Evolutionary conservation across 2,329 filamentous ascomycete genomes (phyloP), one percentile per base, ranked within the genome.

Genomic region (Blastomyces gilchristii): DNA sequence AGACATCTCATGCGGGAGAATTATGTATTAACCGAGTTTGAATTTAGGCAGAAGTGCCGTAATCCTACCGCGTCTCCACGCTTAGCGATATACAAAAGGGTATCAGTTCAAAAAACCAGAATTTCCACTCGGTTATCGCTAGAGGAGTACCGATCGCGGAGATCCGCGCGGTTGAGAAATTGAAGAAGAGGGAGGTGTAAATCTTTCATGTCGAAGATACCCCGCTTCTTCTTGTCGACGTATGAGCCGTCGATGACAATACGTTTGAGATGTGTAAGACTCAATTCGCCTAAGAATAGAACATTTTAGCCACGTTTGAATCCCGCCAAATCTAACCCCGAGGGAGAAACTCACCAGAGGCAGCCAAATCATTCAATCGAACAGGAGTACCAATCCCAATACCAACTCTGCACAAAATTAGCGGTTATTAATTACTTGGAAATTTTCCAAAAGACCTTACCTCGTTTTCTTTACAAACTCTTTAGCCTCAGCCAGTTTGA

Each of bases 151-250:
- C 86, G 82, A 60, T 85, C 85, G 74, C 86, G 87, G 68, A 97
- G 82, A 69, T 90, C 86, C 18, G 84, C 78, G 62, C 85, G 81
- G 43, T 87, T 83, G 60, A 99, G 78, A 72, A 96, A 85, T 65
- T 85, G 83, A 56, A 90, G 83, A 58, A 97, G 81, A 7, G 91
- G 90, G 70, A 91, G 81, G 78, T 92, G 87, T 0, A 90, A 90
- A 65, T 99, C 94, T 75, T 89, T 91, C 90, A 97, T 97, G 72
- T 97, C 94, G 74, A 96, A 85, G 67, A 99, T 85, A 0, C 91
- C 91, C 57, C 92, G 83, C 80, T 96, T 96, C 82, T 99, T 99
- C 75, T 89, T 85, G 76, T 99, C 93, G 67, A 97, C 89, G 72
- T 96, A 88, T 8, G 91, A 96, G 16, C 90, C 91, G 76, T 99